phyloP scores from a whole-genome alignment of 2,329 filamentous ascomycete genomes.

The Zymoseptoria passerinii region DNA sequence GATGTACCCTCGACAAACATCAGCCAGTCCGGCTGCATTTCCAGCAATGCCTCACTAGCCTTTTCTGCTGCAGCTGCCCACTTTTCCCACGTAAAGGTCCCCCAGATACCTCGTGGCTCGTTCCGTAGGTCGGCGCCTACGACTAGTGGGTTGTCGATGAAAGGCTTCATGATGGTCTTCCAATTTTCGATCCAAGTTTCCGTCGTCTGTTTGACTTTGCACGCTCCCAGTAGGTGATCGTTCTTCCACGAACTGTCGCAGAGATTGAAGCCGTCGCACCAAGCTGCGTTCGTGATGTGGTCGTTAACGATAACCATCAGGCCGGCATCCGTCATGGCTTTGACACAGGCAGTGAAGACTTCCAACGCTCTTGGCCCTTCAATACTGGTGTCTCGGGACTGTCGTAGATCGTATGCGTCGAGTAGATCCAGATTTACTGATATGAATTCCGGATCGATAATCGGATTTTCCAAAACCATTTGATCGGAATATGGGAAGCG shows the following conservation, averaged over 20 bases:
- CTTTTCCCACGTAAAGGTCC: constrained; percentile 57
- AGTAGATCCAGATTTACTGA: constrained; percentile 53
- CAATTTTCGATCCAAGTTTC: constrained; percentile 58
- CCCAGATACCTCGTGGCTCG: constrained; percentile 61
- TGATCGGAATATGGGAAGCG: constrained; percentile 62
- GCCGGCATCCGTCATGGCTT: constrained; percentile 52
- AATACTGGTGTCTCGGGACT: constrained; percentile 4
- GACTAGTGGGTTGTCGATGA: constrained; percentile 52
- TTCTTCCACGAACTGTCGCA: constrained; percentile 62
- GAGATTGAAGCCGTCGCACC: constrained; percentile 61
- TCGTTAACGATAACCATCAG: constrained; percentile 61
- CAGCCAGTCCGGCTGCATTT: constrained; percentile 55
- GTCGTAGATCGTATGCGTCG: constrained; percentile 15
- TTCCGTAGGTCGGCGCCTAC: constrained; percentile 61
- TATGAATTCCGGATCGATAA: constrained; percentile 44
- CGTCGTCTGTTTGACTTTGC: constrained; percentile 55
- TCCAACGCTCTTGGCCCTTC: constrained; percentile 49
- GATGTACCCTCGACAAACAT: constrained; percentile 61
- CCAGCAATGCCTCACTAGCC: constrained; percentile 53
- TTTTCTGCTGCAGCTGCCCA: constrained; percentile 58
- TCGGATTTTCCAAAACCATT: constrained; percentile 54
- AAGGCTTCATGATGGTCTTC: constrained; percentile 54
- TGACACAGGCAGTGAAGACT: constrained; percentile 51
- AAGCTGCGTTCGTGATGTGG: constrained; percentile 60
- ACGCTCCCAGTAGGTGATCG: constrained; percentile 52